phyloP scores from a whole-genome alignment of 2,329 filamentous ascomycete genomes.

The Aspergillus novofumigatus region DNA sequence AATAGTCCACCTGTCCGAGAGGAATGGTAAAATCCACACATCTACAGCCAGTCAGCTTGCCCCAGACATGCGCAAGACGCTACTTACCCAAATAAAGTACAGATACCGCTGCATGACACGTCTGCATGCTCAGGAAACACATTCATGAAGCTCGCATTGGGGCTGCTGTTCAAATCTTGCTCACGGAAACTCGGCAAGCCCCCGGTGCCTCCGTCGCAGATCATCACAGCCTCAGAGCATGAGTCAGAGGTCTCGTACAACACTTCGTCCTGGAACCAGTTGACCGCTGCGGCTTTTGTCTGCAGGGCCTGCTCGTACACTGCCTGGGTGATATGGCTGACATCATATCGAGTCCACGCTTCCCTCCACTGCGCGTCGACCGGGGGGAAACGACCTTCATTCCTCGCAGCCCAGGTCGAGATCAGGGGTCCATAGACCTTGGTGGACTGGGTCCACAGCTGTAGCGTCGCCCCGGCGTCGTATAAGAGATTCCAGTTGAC shows the following conservation, averaged over 20 bases:
- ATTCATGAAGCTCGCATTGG: slow-evolving; percentile 8
- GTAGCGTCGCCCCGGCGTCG: not conserved
- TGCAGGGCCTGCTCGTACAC: slow-evolving; percentile 3
- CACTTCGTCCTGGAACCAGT: slow-evolving; percentile 26
- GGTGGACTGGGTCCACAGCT: slow-evolving; percentile 7
- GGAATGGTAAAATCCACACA: slow-evolving; percentile 10
- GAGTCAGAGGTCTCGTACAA: slow-evolving; percentile 13
- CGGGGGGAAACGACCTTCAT: slow-evolving; percentile 8
- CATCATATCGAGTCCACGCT: slow-evolving; percentile 5
- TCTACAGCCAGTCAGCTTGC: slow-evolving; percentile 1
- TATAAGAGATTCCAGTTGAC: slow-evolving; percentile 3
- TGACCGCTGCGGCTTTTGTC: not conserved
- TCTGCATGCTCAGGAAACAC: slow-evolving; percentile 1
- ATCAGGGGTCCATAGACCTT: slow-evolving; percentile 4
- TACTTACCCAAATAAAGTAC: slow-evolving; percentile 11
- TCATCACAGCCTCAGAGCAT: slow-evolving; percentile 25
- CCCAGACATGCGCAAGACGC: not conserved
- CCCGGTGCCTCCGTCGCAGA: slow-evolving; percentile 25
- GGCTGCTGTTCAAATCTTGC: slow-evolving; percentile 5
- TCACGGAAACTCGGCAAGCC: slow-evolving; percentile 14
- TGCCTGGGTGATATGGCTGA: not conserved
- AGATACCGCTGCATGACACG: slow-evolving; percentile 4
- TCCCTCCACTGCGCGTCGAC: slow-evolving; percentile 5
- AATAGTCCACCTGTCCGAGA: slow-evolving; percentile 6
- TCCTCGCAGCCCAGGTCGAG: slow-evolving; percentile 1